Base-by-base conservation (phyloP, 371 early-diverging fungal genomes). In the Parasitella parasitica region DNA sequence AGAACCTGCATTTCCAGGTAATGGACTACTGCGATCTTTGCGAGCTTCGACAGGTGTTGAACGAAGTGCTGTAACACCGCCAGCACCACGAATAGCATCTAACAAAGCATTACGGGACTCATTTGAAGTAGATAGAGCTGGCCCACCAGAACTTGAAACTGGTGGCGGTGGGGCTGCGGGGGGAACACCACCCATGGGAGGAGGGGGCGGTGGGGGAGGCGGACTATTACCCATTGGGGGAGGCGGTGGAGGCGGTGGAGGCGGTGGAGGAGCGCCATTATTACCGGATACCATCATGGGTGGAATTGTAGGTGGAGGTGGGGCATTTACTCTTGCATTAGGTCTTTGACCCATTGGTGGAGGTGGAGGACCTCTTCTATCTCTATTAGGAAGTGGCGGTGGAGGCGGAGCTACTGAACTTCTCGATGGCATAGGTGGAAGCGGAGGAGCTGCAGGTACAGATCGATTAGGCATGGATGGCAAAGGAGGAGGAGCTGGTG, bases 81-180 rank as follows among this genome's bases (percentile, higher is more conserved):
- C 81, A 9, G 81, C 71, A 37, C 62, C 59, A 22, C 81, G 70
- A 39, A 80, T 80, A 18, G 78, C 72, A 18, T 70, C 77, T 37
- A 80, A 34, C 24, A 80, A 55, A n/a, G 70, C 74, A n/a, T 57
- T 61, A 24, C 76, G 72, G 24, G 69, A 64, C 26, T 62, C 68
- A 52, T 27, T 50, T 38, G 48, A 43, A 28, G 69, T 51, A 4
- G 20, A 18, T 11, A 64, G 16, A 22, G 72, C 54, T 54, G 66
- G 1, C 51, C 54, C 39, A 34, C 22, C 46, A 9, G 54, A 35
- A 18, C 62, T 57, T 20, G 34, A 24, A 24, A 51, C 34, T 6
- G 57, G 28, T 18, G 67, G 61, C n/a, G 53, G 59, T n/a, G 65
- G 59, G 20, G 69, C 57, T n/a, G 63, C 51, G 8, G 65, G 52